Percentiles rank a stretch among this genome's conserved stretches.
Evolutionary conservation across 768 basidiomycete species (phyloP).

Genomic region (Suillus americanus): DNA sequence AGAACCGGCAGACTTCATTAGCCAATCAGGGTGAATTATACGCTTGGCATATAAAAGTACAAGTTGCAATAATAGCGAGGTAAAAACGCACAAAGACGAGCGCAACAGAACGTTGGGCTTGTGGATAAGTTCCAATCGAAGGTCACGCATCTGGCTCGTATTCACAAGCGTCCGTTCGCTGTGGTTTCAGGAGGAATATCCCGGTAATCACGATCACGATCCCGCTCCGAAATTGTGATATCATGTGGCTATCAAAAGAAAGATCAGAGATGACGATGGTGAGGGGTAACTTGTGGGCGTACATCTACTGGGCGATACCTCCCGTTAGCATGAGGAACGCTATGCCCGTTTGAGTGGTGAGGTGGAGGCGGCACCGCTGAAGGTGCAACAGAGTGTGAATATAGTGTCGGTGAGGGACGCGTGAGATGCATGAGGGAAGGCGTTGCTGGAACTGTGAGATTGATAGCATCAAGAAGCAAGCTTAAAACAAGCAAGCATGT

Average conservation of each 20-base stretch:
- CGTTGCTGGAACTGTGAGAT: slow-evolving; percentile 30
- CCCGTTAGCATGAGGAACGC: slow-evolving; percentile 25
- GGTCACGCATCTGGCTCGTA: no score
- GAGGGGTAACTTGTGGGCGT: slow-evolving; percentile 13
- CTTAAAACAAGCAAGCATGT: slow-evolving; percentile 8
- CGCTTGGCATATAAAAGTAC: not conserved
- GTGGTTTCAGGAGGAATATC: slow-evolving; percentile 14
- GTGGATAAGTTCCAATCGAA: not conserved
- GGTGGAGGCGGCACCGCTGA: not conserved
- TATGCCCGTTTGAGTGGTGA: slow-evolving; percentile 26
- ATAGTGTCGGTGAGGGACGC: slow-evolving; percentile 25
- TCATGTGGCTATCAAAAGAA: slow-evolving; percentile 19
- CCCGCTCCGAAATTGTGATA: slow-evolving; percentile 16
- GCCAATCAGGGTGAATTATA: not conserved
- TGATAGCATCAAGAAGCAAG: slow-evolving; percentile 34
- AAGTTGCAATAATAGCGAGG: not conserved
- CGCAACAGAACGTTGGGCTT: not conserved
- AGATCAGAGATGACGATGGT: not conserved
- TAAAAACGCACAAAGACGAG: not conserved
- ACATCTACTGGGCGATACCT: slow-evolving; percentile 29
- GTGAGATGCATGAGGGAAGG: slow-evolving; percentile 33
- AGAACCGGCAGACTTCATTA: not conserved
- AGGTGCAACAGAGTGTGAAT: slow-evolving; percentile 8
- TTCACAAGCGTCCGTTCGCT: slow-evolving; percentile 20
- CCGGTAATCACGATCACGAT: slow-evolving; percentile 2